Conservation (phyloP, 2,329 filamentous ascomycete species). For the Cladosporium phlei region DNA sequence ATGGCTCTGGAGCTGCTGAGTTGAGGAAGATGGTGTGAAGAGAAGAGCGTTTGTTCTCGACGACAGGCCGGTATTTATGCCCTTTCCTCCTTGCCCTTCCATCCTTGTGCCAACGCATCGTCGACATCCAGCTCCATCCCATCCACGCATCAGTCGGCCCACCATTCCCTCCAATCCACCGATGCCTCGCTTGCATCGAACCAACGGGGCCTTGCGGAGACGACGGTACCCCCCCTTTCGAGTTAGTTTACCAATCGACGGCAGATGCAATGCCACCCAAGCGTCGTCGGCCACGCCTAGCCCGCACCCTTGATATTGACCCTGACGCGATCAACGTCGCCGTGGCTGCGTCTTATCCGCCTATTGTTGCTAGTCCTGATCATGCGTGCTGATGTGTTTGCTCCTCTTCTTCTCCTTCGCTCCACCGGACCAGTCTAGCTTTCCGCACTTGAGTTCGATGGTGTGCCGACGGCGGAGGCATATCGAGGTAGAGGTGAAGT, state of each 20-base stretch:
- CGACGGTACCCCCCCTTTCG: slow-evolving; percentile 20
- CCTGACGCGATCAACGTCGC: slow-evolving; percentile 28
- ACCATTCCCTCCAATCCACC: slow-evolving; percentile 5
- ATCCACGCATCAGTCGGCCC: slow-evolving; percentile 7
- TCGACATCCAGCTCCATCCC: slow-evolving; percentile 8
- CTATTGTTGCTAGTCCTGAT: slow-evolving; percentile 37
- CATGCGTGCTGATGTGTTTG: slow-evolving; percentile 35
- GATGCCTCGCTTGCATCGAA: slow-evolving; percentile 14
- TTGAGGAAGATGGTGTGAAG: slow-evolving; percentile 10
- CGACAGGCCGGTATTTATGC: slow-evolving; percentile 28
- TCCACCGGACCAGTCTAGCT: slow-evolving; percentile 17
- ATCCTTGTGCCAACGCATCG: slow-evolving; percentile 15
- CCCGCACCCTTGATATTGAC: slow-evolving; percentile 40
- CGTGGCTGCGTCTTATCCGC: slow-evolving; percentile 44
- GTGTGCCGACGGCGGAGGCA: slow-evolving; percentile 15
- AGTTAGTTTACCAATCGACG: slow-evolving; percentile 25
- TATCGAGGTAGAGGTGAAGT: slow-evolving; percentile 14
- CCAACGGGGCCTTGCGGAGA: slow-evolving; percentile 14
- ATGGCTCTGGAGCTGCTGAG: slow-evolving; percentile 1
- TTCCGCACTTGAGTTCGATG: slow-evolving; percentile 19
- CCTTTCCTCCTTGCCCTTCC: slow-evolving; percentile 19
- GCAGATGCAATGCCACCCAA: slow-evolving; percentile 43
- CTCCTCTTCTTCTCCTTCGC: slow-evolving; percentile 12
- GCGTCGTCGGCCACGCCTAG: slow-evolving; percentile 38
- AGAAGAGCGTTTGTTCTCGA: slow-evolving; percentile 8